Percentiles rank a stretch among this genome's conserved stretches.
Evolutionary conservation across 306 rosid species (phyloP).

Genomic region (Lupinus albus): DNA sequence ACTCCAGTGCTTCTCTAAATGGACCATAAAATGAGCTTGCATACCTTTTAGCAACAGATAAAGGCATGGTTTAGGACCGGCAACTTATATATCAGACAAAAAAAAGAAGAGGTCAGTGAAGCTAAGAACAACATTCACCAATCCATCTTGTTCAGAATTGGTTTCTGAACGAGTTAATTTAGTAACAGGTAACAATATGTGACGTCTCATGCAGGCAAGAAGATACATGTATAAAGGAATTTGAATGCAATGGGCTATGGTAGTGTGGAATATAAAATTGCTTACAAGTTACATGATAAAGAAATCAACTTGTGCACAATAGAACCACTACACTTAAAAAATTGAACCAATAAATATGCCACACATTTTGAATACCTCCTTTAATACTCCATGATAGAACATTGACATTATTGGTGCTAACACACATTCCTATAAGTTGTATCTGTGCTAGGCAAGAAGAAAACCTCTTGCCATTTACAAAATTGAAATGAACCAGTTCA

Average conservation of each 20-base stretch:
- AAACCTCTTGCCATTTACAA: background rate
- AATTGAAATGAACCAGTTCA: background rate
- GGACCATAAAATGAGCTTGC: slow-evolving; percentile 98
- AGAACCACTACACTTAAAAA: slow-evolving; percentile 10
- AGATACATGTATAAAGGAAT: slow-evolving; percentile 14
- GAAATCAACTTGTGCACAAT: slow-evolving; percentile 32
- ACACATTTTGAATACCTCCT: slow-evolving; percentile 23
- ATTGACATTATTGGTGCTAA: slow-evolving; percentile 16
- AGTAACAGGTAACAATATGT: slow-evolving; percentile 12
- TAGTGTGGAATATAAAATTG: slow-evolving; percentile 32
- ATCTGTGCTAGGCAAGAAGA: background rate
- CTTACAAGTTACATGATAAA: slow-evolving; percentile 26
- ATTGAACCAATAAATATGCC: slow-evolving; percentile 1
- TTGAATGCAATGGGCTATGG: background rate
- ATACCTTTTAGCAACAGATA: slow-evolving; percentile 59
- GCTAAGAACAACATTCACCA: background rate
- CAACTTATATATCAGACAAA: background rate
- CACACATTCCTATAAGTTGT: slow-evolving; percentile 1
- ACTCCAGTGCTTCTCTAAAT: slow-evolving; percentile 91
- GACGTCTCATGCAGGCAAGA: slow-evolving; percentile 20
- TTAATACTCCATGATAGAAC: slow-evolving; percentile 18
- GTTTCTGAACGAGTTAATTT: slow-evolving; percentile 10
- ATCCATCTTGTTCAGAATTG: slow-evolving; percentile 29
- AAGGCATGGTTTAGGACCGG: slow-evolving; percentile 29
- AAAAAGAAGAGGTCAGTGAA: slow-evolving; percentile 5